Conservation (phyloP, 176 grass and related monocot genomes). For the Tillandsia leiboldiana region DNA sequence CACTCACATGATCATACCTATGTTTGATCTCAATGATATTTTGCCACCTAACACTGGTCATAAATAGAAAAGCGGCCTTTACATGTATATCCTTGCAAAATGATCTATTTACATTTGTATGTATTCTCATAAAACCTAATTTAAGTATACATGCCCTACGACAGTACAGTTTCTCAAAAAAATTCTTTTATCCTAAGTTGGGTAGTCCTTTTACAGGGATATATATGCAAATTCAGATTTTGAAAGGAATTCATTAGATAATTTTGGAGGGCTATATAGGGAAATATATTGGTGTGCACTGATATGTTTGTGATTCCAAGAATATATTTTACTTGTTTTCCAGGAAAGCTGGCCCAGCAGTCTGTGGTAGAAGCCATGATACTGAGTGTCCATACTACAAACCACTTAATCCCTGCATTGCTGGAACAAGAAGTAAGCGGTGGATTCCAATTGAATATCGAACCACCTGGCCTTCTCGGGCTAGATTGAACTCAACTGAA, state of each 20-base stretch:
- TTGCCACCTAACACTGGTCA: neutral
- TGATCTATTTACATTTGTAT: too few relatives aligned
- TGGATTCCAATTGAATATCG: conserved; percentile 84
- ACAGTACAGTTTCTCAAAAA: too few relatives aligned
- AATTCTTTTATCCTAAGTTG: too few relatives aligned
- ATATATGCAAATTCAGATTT: too few relatives aligned
- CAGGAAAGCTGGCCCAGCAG: conserved; percentile 66
- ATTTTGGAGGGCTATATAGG: too few relatives aligned
- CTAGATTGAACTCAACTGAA: conserved; percentile 72
- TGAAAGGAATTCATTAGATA: too few relatives aligned
- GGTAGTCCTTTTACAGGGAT: too few relatives aligned
- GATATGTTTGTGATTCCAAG: too few relatives aligned
- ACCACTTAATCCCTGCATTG: conserved; percentile 77
- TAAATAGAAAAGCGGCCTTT: neutral
- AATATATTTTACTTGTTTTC: conserved; percentile 9
- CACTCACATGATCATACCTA: neutral
- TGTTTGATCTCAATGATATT: neutral
- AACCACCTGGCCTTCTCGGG: conserved; percentile 72
- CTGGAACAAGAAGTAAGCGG: conserved; percentile 76
- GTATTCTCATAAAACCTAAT: too few relatives aligned
- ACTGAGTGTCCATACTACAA: conserved; percentile 80
- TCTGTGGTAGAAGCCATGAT: conserved; percentile 73
- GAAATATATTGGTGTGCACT: too few relatives aligned
- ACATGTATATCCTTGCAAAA: too few relatives aligned
- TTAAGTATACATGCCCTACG: too few relatives aligned